Percentiles rank a stretch among this genome's conserved stretches.
Conservation (phyloP, 768 basidiomycete species). For the Hemileccinum rubropunctum region DNA sequence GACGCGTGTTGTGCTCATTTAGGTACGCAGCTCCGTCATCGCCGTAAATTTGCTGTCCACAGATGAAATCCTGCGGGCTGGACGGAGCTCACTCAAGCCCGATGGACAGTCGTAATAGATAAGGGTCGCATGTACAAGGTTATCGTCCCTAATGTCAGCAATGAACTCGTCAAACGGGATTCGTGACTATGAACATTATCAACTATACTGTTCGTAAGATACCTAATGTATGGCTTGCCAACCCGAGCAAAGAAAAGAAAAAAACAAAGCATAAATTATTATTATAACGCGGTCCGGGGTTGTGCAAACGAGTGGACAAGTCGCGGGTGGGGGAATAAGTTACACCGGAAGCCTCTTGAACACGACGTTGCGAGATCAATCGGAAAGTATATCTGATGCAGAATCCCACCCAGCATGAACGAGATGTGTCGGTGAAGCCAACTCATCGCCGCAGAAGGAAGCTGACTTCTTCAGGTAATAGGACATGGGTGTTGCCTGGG, state of each 20-base stretch:
- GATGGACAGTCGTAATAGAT: slow-evolving; percentile 58
- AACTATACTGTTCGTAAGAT: slow-evolving; percentile 29
- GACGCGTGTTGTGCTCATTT: slow-evolving; percentile 24
- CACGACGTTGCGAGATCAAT: slow-evolving; percentile 22
- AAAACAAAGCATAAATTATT: slow-evolving; percentile 28
- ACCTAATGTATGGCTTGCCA: slow-evolving; percentile 14
- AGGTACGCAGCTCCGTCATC: slow-evolving; percentile 72
- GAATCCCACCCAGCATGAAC: slow-evolving; percentile 60
- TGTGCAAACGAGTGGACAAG: slow-evolving; percentile 18
- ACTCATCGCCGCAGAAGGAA: slow-evolving; percentile 37
- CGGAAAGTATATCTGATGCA: slow-evolving; percentile 40
- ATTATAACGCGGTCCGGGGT: slow-evolving; percentile 16
- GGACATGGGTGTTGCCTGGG: slow-evolving; percentile 33
- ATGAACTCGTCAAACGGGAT: slow-evolving; percentile 11
- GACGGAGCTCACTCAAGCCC: slow-evolving; percentile 82
- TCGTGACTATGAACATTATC: slow-evolving; percentile 31
- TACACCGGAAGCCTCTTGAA: slow-evolving; percentile 14
- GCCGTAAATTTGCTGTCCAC: slow-evolving; percentile 93
- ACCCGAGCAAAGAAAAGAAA: slow-evolving; percentile 5
- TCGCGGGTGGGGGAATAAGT: slow-evolving; percentile 22
- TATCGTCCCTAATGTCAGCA: slow-evolving; percentile 21
- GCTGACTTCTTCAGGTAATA: slow-evolving; percentile 39
- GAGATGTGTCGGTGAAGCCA: slow-evolving; percentile 47
- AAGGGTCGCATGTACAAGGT: slow-evolving; percentile 14
- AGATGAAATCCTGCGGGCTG: slow-evolving; percentile 92